Evolutionary conservation across 495 filamentous ascomycete genomes (phyloP).

Genomic region (Penicillium simplicissimum): DNA sequence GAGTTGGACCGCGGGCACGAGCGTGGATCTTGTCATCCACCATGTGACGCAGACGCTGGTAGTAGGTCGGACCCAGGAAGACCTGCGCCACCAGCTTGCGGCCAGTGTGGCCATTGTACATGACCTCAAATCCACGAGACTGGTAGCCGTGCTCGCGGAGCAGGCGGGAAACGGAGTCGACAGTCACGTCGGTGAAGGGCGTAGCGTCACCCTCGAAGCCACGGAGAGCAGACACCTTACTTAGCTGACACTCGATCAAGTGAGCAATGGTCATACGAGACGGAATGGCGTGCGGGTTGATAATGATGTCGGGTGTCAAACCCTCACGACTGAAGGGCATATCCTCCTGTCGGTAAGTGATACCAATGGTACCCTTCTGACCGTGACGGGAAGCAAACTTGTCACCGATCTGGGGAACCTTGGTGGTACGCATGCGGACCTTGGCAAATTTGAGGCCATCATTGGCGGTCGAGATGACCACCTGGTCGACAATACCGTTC

Average conservation of each 20-base stretch:
- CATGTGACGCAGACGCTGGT: constrained; percentile 98
- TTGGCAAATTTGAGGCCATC: constrained; percentile 90
- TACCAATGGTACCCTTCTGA: constrained; percentile 98
- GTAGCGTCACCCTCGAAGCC: constrained; percentile 96
- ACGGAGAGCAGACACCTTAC: constrained; percentile 87
- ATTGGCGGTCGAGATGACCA: constrained; percentile 84
- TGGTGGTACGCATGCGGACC: constrained; percentile 94
- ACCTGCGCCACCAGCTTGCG: constrained; percentile 90
- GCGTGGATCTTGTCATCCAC: constrained; percentile 99
- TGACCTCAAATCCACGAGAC: constrained; percentile 93
- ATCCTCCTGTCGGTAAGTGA: constrained; percentile 95
- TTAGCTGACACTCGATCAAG: constrained; percentile 97
- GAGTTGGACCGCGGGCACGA: constrained; percentile 88
- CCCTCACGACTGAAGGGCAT: constrained; percentile 97
- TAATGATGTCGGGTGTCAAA: constrained; percentile 91
- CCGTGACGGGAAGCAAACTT: constrained; percentile 99
- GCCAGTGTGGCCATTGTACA: constrained; percentile 98
- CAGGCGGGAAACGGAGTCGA: constrained; percentile 85
- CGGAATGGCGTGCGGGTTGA: constrained; percentile 99
- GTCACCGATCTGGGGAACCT: constrained; percentile 97
- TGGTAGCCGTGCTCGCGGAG: constrained; percentile 94
- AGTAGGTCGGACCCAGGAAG: constrained; percentile 97
- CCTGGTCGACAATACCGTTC: constrained; percentile 92
- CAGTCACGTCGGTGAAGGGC: constrained; percentile 96
- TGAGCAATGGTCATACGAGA: constrained; percentile 99